Evolutionary conservation across 1,284 basidiomycete species (phyloP).

Genomic region (Sparassis latifolia): DNA sequence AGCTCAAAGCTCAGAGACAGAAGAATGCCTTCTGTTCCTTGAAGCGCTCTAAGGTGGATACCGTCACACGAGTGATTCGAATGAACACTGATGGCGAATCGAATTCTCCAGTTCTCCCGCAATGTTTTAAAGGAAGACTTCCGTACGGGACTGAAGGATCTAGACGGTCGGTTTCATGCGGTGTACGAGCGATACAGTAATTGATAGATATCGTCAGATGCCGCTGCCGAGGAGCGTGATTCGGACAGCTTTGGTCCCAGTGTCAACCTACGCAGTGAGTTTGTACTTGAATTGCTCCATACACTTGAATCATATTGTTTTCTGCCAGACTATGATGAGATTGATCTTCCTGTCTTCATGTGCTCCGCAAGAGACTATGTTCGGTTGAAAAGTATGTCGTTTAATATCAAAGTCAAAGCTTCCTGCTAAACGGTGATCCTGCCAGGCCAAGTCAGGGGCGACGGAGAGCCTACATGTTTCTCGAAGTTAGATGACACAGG

Average conservation of each 20-base stretch:
- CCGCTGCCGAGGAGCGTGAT: constrained; percentile 46
- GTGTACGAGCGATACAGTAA: neutral
- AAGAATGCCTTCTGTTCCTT: constrained; percentile 56
- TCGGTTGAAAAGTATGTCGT: constrained; percentile 4
- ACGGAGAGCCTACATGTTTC: constrained; percentile 51
- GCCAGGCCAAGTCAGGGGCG: constrained; percentile 50
- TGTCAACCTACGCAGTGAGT: constrained; percentile 40
- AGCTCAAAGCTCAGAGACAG: constrained; percentile 38
- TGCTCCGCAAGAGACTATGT: constrained; percentile 56
- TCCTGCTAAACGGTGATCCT: neutral
- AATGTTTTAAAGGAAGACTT: constrained; percentile 55
- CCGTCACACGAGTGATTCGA: neutral
- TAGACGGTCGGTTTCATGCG: constrained; percentile 36
- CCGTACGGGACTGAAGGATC: constrained; percentile 46
- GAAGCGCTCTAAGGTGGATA: constrained; percentile 45
- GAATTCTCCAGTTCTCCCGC: constrained; percentile 38
- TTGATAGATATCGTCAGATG: constrained; percentile 29
- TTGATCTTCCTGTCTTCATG: constrained; percentile 56
- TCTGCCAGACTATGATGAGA: constrained; percentile 43
- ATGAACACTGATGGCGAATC: neutral
- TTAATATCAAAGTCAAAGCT: neutral
- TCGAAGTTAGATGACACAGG: constrained; percentile 43
- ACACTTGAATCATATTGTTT: neutral
- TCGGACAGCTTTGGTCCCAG: constrained; percentile 47
- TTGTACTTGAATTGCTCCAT: neutral